Conservation (phyloP, 2,329 filamentous ascomycete species). For the Pyricularia pennisetigena region DNA sequence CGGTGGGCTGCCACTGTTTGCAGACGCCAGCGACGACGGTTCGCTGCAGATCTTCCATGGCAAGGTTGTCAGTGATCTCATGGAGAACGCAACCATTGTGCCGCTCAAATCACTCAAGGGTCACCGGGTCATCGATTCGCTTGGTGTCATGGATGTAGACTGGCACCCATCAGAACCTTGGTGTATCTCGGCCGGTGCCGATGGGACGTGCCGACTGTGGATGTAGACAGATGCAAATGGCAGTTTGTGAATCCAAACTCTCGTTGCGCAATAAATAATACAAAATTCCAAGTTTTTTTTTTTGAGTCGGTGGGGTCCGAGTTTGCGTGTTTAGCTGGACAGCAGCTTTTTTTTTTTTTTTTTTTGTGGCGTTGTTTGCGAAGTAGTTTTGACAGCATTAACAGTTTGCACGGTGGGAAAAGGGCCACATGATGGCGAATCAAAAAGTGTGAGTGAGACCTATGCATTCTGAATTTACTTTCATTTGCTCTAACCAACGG, state of each 20-base stretch:
- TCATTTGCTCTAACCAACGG: background rate
- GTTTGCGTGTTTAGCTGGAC: background rate
- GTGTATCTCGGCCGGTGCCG: conserved; percentile 88
- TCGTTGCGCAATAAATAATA: background rate
- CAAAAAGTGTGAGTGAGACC: background rate
- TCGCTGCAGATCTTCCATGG: conserved; percentile 94
- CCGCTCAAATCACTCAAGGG: conserved; percentile 89
- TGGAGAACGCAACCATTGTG: conserved; percentile 95
- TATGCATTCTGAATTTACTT: background rate
- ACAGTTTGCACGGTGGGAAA: background rate
- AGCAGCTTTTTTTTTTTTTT: too few species aligned
- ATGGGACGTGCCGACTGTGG: conserved; percentile 89
- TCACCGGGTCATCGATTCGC: conserved; percentile 73
- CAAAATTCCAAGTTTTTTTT: too few species aligned
- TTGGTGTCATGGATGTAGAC: conserved; percentile 88
- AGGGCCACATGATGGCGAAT: background rate
- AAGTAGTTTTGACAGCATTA: background rate
- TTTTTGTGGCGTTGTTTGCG: background rate
- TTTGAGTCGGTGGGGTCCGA: background rate
- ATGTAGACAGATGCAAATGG: conserved; percentile 33
- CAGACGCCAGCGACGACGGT: conserved; percentile 90
- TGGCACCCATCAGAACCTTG: conserved; percentile 95
- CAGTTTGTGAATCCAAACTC: background rate
- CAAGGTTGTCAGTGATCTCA: conserved; percentile 85
- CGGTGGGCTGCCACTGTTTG: conserved; percentile 71